Conservation (phyloP, 164 flowering plant genomes). For the Umbilicus rupestris region DNA sequence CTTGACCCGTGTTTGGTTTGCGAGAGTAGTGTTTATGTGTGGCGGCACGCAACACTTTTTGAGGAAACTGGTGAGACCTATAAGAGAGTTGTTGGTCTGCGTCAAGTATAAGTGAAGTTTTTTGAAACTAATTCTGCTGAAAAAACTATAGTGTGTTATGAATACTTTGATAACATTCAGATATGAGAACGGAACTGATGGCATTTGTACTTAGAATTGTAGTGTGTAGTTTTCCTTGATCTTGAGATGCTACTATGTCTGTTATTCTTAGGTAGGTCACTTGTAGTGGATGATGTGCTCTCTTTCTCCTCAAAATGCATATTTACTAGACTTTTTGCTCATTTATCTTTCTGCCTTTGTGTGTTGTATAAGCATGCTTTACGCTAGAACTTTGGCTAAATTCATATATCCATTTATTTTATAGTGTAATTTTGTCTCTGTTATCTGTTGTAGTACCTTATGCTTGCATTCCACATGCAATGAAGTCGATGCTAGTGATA, state of each 20-base stretch:
- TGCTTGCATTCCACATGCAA: too few species aligned
- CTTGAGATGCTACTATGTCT: too few species aligned
- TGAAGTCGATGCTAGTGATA: too few species aligned
- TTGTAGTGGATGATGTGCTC: too few species aligned
- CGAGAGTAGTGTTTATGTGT: constrained; percentile 76
- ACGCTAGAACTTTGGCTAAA: too few species aligned
- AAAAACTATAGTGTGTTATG: constrained; percentile 28
- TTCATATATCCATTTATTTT: too few species aligned
- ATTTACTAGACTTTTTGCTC: background rate
- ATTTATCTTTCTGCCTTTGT: background rate
- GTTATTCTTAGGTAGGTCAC: too few species aligned
- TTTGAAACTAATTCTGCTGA: constrained; percentile 39
- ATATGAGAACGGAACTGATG: constrained; percentile 20
- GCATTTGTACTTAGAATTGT: background rate
- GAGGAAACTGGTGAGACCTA: constrained; percentile 95
- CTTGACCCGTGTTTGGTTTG: constrained; percentile 86
- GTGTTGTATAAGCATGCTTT: too few species aligned
- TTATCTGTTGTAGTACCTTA: too few species aligned
- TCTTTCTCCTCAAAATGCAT: too few species aligned
- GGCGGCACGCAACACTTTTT: constrained; percentile 96
- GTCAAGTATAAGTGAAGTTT: constrained; percentile 42
- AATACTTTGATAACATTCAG: constrained; percentile 55
- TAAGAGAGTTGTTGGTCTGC: constrained; percentile 60
- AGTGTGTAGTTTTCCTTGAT: too few species aligned
- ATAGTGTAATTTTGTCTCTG: too few species aligned